phyloP scores from a whole-genome alignment of 2,329 filamentous ascomycete species.

The Chrysoporthe deuterocubensis region DNA sequence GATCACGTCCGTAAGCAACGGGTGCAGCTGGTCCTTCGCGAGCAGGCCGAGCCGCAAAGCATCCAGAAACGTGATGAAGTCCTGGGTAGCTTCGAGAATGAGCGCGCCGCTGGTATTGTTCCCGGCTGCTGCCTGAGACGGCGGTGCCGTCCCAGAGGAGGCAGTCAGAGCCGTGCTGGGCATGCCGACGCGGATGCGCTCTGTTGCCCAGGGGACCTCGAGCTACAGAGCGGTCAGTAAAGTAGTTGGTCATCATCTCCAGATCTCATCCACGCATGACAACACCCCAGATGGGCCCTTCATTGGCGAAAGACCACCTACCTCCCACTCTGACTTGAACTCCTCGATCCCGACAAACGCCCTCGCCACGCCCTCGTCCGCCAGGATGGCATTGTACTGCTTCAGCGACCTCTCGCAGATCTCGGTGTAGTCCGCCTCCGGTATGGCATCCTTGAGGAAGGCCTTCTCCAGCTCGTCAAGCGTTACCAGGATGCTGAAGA shows the following conservation, averaged over 20 bases:
- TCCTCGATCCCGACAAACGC: slow-evolving; percentile 87
- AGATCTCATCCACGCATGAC: too few species aligned
- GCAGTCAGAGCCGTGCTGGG: slow-evolving; percentile 77
- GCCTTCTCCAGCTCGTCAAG: slow-evolving; percentile 95
- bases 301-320: slow-evolving; percentile 49
- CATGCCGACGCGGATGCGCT: slow-evolving; percentile 88
- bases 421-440: slow-evolving; percentile 91
- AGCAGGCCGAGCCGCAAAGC: slow-evolving; percentile 89
- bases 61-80: slow-evolving; percentile 98
- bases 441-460: slow-evolving; percentile 92
- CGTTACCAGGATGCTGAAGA: slow-evolving; percentile 97
- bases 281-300: background rate
- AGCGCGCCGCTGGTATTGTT: slow-evolving; percentile 63
- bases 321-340: slow-evolving; percentile 92
- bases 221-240: slow-evolving; percentile 61
- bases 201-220: slow-evolving; percentile 91
- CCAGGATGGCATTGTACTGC: slow-evolving; percentile 94
- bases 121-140: slow-evolving; percentile 39
- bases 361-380: slow-evolving; percentile 86
- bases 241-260: too few species aligned
- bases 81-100: slow-evolving; percentile 90
- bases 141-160: slow-evolving; percentile 49
- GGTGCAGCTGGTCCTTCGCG: slow-evolving; percentile 96
- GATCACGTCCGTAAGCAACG: slow-evolving; percentile 91
- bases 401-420: slow-evolving; percentile 92